Conservation (phyloP, 257 asterid genomes). For the Ballota nigra region DNA sequence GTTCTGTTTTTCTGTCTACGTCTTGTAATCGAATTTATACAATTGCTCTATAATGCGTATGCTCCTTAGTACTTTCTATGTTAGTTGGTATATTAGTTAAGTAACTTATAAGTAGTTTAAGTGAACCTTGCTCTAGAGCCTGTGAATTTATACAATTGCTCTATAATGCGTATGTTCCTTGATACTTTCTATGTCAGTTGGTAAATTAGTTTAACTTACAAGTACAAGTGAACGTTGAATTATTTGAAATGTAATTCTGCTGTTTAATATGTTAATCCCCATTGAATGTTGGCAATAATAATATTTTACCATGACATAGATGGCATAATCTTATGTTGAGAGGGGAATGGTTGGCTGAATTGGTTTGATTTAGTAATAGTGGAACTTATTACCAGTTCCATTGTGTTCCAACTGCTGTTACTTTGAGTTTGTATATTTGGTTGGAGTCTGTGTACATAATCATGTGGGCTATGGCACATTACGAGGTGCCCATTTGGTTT, state of each 20-base stretch:
- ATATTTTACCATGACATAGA: neutral
- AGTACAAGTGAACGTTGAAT: neutral
- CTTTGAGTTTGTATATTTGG: neutral
- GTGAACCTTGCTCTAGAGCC: neutral
- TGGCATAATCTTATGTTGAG: neutral
- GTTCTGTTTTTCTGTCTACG: neutral
- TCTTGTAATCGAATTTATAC: neutral
- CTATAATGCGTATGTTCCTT: neutral
- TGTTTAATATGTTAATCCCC: neutral
- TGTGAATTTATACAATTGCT: neutral
- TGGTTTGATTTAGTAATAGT: neutral
- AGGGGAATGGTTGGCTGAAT: neutral
- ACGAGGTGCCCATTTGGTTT: neutral
- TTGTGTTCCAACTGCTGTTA: slow-evolving; percentile 2
- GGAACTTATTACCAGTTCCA: neutral
- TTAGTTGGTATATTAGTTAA: neutral
- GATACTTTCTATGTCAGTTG: neutral
- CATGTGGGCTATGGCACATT: neutral
- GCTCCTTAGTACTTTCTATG: neutral
- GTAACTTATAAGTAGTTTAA: neutral
- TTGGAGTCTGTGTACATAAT: neutral
- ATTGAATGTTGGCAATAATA: neutral
- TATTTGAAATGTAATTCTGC: neutral
- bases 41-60: neutral
- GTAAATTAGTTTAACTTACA: neutral